Conservation (phyloP, 257 asterid species). For the Solanum bulbocastanum region DNA sequence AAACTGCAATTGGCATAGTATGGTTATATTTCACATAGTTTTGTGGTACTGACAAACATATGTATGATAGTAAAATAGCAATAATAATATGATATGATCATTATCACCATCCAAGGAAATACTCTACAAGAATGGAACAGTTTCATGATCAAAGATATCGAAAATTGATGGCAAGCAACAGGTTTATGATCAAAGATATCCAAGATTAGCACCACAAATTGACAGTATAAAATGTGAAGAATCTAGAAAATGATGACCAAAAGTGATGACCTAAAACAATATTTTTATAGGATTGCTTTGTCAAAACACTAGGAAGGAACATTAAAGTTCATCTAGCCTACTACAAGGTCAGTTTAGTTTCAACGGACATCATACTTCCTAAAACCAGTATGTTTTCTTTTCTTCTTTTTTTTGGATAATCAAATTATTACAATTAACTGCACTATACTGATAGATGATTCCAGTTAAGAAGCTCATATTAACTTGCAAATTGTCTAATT, state of each 20-base stretch:
- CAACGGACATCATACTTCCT: background rate
- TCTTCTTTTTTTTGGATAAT: background rate
- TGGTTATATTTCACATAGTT: conserved; percentile 13
- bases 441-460: background rate
- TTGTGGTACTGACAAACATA: background rate
- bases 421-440: background rate
- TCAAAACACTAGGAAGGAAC: background rate
- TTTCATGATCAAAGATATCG: background rate
- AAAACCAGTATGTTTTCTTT: background rate
- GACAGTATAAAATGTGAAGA: background rate
- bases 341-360: background rate
- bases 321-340: background rate
- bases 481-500: background rate
- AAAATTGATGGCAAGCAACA: background rate
- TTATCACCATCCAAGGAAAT: background rate
- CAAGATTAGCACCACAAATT: background rate
- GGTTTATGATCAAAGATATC: background rate
- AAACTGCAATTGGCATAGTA: conserved; percentile 55
- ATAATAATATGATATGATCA: background rate
- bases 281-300: background rate
- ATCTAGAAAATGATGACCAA: background rate
- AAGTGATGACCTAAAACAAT: background rate
- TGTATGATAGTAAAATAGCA: background rate
- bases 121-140: background rate
- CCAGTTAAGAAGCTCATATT: background rate